These are phyloP conservation scores for Penicillium psychrosexuale DNA, from an alignment of 2,329 filamentous ascomycete genomes.

Conservation along the genomic window DNA sequence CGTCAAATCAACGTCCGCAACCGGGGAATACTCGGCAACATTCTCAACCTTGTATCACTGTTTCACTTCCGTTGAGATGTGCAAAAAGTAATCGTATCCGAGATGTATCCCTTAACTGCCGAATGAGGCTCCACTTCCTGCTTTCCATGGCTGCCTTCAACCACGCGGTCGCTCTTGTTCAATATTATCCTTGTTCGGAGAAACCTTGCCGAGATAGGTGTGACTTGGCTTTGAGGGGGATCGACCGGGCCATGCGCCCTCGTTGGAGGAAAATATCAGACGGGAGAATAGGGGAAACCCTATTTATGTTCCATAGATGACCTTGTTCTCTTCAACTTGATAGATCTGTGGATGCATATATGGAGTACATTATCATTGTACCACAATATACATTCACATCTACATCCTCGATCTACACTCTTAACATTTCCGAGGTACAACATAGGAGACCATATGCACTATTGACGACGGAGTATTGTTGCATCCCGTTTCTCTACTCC, in stretches of 20 bases:
- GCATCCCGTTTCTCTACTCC: not conserved
- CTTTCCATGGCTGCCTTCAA: not conserved
- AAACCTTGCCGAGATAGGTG: not conserved
- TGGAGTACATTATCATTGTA: no score
- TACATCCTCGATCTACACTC: not conserved
- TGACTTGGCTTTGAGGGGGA: not conserved
- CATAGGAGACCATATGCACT: not conserved
- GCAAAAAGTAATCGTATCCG: constrained; percentile 7
- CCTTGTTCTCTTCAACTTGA: not conserved
- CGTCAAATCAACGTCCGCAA: not conserved
- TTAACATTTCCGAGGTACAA: not conserved
- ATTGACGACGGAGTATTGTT: no score
- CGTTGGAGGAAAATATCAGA: not conserved
- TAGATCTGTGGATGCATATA: not conserved
- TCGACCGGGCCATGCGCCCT: not conserved
- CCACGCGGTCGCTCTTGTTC: not conserved
- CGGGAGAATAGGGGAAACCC: not conserved
- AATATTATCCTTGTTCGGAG: not conserved
- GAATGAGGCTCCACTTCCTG: not conserved
- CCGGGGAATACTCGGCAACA: not conserved
- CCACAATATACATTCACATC: not conserved
- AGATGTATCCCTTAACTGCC: not conserved
- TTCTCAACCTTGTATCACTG: not conserved
- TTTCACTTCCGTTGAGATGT: not conserved
- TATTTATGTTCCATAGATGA: not conserved